phyloP scores from a whole-genome alignment of 768 basidiomycete species.

The Gymnopilus dilepis region DNA sequence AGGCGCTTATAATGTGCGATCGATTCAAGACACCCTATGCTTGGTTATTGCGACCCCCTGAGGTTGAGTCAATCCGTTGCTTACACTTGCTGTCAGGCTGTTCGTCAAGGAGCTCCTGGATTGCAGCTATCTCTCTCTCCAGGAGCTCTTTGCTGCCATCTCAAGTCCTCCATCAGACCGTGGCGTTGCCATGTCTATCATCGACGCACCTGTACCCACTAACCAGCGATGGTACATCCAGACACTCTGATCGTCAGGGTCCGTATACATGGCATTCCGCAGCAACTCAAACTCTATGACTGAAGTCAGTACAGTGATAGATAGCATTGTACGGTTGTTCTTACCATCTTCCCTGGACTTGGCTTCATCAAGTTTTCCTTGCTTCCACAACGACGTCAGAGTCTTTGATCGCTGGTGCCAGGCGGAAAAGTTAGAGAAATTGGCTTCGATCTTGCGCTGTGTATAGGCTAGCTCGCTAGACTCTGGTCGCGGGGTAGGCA shows the following conservation, averaged over 20 bases:
- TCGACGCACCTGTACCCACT: conserved; percentile 80
- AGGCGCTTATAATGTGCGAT: conserved; percentile 82
- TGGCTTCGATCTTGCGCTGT: conserved; percentile 86
- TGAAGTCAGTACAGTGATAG: neutral
- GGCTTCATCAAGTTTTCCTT: conserved; percentile 53
- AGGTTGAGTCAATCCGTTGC: neutral
- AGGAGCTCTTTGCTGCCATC: conserved; percentile 66
- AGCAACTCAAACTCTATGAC: conserved; percentile 88
- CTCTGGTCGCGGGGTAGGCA: conserved; percentile 62
- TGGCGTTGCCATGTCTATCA: conserved; percentile 17
- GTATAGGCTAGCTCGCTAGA: conserved; percentile 85
- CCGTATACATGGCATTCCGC: conserved; percentile 93
- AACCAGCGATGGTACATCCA: conserved; percentile 99
- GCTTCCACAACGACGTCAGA: conserved; percentile 66
- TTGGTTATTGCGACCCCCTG: conserved; percentile 3
- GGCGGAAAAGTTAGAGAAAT: conserved; percentile 97
- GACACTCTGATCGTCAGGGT: conserved; percentile 94
- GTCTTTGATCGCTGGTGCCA: conserved; percentile 98
- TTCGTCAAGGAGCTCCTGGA: conserved; percentile 84
- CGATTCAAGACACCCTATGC: conserved; percentile 94
- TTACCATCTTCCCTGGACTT: conserved; percentile 74
- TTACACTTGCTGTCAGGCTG: conserved; percentile 94
- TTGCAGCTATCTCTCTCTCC: conserved; percentile 75
- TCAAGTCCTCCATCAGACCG: conserved; percentile 29
- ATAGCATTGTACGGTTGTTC: conserved; percentile 21